phyloP scores from a whole-genome alignment of 2,329 filamentous ascomycete genomes.

The Pseudocercospora vitis region DNA sequence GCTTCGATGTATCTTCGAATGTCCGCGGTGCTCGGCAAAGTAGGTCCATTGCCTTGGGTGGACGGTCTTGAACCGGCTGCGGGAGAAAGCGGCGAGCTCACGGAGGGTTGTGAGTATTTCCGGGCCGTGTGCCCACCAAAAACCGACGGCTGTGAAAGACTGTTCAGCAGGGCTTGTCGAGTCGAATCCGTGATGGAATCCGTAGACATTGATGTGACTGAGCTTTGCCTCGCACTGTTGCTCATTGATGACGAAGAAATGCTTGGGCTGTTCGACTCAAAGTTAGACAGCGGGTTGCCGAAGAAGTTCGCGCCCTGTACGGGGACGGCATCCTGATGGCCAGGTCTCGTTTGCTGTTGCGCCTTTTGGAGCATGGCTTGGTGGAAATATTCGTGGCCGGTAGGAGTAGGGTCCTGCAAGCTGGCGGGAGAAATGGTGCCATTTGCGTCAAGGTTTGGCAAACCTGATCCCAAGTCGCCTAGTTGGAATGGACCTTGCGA shows the following conservation, averaged over 20 bases:
- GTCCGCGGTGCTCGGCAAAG: slow-evolving; percentile 76
- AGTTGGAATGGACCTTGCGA: slow-evolving; percentile 67
- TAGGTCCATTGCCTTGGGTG: slow-evolving; percentile 44
- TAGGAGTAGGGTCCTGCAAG: slow-evolving; percentile 66
- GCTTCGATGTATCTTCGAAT: slow-evolving; percentile 87
- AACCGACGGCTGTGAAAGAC: slow-evolving; percentile 59
- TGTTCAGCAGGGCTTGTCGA: slow-evolving; percentile 61
- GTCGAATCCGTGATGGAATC: slow-evolving; percentile 68
- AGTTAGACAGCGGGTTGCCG: slow-evolving; percentile 59
- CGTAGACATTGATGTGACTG: slow-evolving; percentile 60
- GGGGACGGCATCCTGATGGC: slow-evolving; percentile 25
- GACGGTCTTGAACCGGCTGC: slow-evolving; percentile 30
- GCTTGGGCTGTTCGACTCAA: slow-evolving; percentile 65
- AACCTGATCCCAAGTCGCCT: slow-evolving; percentile 71
- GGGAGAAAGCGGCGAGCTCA: slow-evolving; percentile 54
- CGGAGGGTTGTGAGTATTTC: slow-evolving; percentile 60
- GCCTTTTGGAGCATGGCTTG: slow-evolving; percentile 59
- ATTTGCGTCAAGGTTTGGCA: slow-evolving; percentile 71
- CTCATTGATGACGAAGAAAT: slow-evolving; percentile 67
- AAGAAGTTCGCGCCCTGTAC: slow-evolving; percentile 57
- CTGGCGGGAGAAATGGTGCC: slow-evolving; percentile 77
- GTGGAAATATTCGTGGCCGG: slow-evolving; percentile 72
- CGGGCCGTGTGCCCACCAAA: slow-evolving; percentile 52
- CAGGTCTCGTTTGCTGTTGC: slow-evolving; percentile 24
- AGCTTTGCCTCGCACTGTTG: slow-evolving; percentile 63